Percentiles rank a stretch among this genome's conserved stretches.
These are phyloP conservation scores for Gracilariopsis chorda DNA, from an alignment of 23 red algal species.

Conservation along the genomic window DNA sequence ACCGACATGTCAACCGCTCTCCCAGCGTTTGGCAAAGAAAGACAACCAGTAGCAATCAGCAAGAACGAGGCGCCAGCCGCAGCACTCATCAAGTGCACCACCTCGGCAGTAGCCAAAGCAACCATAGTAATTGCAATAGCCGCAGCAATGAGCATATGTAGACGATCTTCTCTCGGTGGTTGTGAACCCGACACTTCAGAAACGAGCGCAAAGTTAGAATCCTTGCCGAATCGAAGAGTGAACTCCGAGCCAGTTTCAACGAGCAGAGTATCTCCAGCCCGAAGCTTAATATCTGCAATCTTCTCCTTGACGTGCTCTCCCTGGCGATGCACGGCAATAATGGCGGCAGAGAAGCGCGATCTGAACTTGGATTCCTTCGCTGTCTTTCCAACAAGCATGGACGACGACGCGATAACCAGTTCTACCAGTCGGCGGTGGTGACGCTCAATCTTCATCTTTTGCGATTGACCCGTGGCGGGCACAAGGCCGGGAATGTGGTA, in stretches of 20 bases:
- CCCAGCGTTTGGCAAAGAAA: slow-evolving; percentile 57
- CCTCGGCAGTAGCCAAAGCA: slow-evolving; percentile 57
- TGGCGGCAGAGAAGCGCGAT: slow-evolving; percentile 74
- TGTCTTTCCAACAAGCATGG: slow-evolving; percentile 69
- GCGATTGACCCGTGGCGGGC: slow-evolving; percentile 78
- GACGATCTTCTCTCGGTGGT: slow-evolving; percentile 73
- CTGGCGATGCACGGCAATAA: slow-evolving; percentile 89
- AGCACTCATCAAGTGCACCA: slow-evolving; percentile 61
- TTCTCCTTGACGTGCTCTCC: slow-evolving; percentile 87
- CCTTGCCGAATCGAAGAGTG: slow-evolving; percentile 52
- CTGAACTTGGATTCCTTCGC: slow-evolving; percentile 85
- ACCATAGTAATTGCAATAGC: slow-evolving; percentile 71
- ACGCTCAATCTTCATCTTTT: slow-evolving; percentile 77
- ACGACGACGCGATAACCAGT: slow-evolving; percentile 82
- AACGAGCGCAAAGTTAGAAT: slow-evolving; percentile 89
- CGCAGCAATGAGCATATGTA: slow-evolving; percentile 81
- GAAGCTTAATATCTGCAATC: slow-evolving; percentile 79
- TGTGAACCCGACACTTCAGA: slow-evolving; percentile 77
- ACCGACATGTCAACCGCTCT: slow-evolving; percentile 69
- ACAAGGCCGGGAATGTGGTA: slow-evolving; percentile 89
- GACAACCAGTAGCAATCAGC: slow-evolving; percentile 78
- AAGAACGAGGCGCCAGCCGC: slow-evolving; percentile 62
- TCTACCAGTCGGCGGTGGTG: slow-evolving; percentile 82
- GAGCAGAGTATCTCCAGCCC: slow-evolving; percentile 79
- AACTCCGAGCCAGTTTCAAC: slow-evolving; percentile 83